Evolutionary conservation across 768 basidiomycete genomes (phyloP).

Genomic region (Collybia sordida): DNA sequence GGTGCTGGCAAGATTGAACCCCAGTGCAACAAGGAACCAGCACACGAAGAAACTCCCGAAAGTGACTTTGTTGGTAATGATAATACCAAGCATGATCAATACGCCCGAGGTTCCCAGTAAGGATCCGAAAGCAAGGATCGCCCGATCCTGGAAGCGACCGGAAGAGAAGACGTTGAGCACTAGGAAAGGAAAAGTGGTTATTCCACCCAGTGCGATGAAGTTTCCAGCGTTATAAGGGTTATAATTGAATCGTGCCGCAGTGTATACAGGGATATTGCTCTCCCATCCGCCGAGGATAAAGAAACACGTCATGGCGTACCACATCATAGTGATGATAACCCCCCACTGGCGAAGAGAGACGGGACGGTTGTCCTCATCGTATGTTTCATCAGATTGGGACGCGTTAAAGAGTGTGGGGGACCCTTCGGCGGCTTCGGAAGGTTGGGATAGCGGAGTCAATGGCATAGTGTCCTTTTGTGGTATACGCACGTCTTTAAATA

Average conservation of each 20-base stretch:
- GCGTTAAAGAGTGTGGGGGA: too few relatives aligned
- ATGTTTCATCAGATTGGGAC: too few relatives aligned
- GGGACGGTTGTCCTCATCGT: too few relatives aligned
- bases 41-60: constrained; percentile 45
- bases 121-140: constrained; percentile 41
- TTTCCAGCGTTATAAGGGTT: constrained; percentile 44
- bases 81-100: constrained; percentile 10
- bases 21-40: constrained; percentile 60
- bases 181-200: constrained; percentile 49
- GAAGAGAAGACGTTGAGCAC: constrained; percentile 45
- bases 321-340: constrained; percentile 51
- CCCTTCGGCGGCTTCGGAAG: too few relatives aligned
- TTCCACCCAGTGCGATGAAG: constrained; percentile 51
- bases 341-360: constrained; percentile 36
- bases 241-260: constrained; percentile 36
- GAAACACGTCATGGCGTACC: constrained; percentile 60
- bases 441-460: too few relatives aligned
- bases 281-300: constrained; percentile 61
- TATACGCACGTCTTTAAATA: constrained; percentile 38
- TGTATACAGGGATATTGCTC: constrained; percentile 53
- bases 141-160: constrained; percentile 46
- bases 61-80: constrained; percentile 25
- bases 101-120: constrained; percentile 8
- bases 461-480: not conserved
- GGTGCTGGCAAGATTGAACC: constrained; percentile 70